Evolutionary conservation across 345 rosid species (phyloP), one percentile per base, ranked within the genome.

Genomic region (Euphorbia lathyris): DNA sequence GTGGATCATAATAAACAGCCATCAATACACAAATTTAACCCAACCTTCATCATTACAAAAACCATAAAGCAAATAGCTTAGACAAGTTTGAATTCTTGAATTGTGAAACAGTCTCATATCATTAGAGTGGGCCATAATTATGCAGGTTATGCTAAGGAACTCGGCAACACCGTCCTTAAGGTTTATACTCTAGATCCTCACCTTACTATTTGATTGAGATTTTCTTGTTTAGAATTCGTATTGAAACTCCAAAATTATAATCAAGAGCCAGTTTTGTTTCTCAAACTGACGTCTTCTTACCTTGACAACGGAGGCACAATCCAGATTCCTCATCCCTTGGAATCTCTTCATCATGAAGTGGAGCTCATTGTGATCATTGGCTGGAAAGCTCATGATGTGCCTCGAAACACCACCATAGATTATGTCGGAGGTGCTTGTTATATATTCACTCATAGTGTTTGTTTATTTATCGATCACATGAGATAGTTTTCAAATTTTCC

Each of bases 71-170:
- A n/a, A n/a, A n/a, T n/a, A n/a, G n/a, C n/a, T n/a, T n/a, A n/a
- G n/a, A n/a, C n/a, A n/a, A n/a, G n/a, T n/a, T n/a, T n/a, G n/a
- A n/a, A n/a, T n/a, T n/a, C n/a, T n/a, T n/a, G n/a, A n/a, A n/a
- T n/a, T n/a, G n/a, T n/a, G n/a, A n/a, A n/a, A n/a, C n/a, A n/a
- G n/a, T n/a, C n/a, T n/a, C n/a, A n/a, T n/a, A 92, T 92, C 85
- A 87, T 95, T 30, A 97, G 86, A 77, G 99, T 95, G 34, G 97
- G 97, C 60, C 97, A 93, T 13, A 95, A 95, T 84, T 95, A 95
- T 75, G 90, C 86, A 25, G 96, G 97, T 1, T 97, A 95, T 74
- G 97, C 99, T 77, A 88, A 87, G 77, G 99, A 95, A 26, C 97
- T 95, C 52, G 97, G 97, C 73, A 90, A 88, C 85, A 83, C 99